These are phyloP conservation scores for Paecilomyces sp. DNA, from an alignment of 2,329 filamentous ascomycete species.

Conservation along the genomic window DNA sequence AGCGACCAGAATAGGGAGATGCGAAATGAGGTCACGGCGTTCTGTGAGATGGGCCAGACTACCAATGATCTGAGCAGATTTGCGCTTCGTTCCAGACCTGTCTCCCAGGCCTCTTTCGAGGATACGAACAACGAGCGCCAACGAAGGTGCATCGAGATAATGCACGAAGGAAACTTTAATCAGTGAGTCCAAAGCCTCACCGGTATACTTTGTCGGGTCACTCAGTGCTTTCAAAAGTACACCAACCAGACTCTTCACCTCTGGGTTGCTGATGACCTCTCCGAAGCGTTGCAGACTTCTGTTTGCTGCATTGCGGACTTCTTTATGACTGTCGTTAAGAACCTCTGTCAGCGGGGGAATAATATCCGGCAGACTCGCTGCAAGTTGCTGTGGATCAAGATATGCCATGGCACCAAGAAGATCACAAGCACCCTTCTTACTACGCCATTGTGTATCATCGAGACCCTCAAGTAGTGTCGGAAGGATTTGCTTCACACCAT, in stretches of 20 bases:
- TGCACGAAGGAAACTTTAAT: constrained; percentile 99
- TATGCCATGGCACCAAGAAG: constrained; percentile 98
- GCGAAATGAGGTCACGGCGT: constrained; percentile 83
- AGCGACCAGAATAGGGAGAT: constrained; percentile 85
- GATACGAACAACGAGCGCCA: constrained; percentile 91
- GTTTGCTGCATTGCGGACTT: constrained; percentile 86
- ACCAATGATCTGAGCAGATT: constrained; percentile 94
- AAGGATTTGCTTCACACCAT: constrained; percentile 88
- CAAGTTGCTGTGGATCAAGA: constrained; percentile 89
- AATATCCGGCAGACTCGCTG: constrained; percentile 86
- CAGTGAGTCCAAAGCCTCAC: constrained; percentile 83
- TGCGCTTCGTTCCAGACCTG: constrained; percentile 89
- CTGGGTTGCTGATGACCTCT: constrained; percentile 96
- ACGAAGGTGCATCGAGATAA: constrained; percentile 93
- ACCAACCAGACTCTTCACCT: constrained; percentile 86
- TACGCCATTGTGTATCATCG: constrained; percentile 94
- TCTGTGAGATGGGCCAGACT: constrained; percentile 96
- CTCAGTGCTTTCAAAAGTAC: constrained; percentile 93
- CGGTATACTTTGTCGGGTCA: constrained; percentile 94
- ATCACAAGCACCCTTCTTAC: constrained; percentile 96
- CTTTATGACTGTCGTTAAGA: constrained; percentile 95
- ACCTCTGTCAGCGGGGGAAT: constrained; percentile 93
- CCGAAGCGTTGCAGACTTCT: constrained; percentile 95
- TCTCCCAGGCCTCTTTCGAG: constrained; percentile 86
- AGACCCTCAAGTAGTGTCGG: constrained; percentile 86